Conservation (phyloP, 208 protist genomes). For the Leishmania turanica region DNA sequence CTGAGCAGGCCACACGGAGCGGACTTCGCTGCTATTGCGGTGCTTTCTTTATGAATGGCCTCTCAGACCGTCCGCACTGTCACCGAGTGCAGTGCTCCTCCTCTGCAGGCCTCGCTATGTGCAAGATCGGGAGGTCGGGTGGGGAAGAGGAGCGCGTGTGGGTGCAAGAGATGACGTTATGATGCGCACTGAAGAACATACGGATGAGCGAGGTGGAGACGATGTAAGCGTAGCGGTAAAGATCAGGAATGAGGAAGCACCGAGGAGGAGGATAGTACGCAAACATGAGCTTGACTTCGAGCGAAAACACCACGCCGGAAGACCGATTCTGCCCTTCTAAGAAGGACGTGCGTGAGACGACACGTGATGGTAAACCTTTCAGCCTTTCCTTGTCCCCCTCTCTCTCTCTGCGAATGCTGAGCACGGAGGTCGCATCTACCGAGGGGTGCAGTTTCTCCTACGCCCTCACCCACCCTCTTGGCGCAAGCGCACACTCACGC, state of each 20-base stretch:
- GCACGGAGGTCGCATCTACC: not conserved
- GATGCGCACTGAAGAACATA: not conserved
- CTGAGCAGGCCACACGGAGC: not conserved
- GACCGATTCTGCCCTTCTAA: not conserved
- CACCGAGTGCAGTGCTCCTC: not conserved
- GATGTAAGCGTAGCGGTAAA: not conserved
- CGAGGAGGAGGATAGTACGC: not conserved
- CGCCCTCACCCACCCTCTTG: not conserved
- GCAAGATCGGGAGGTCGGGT: not conserved
- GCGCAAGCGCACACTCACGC: not conserved
- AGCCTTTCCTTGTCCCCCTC: not conserved
- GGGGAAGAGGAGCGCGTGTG: not conserved
- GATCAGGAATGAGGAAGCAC: not conserved
- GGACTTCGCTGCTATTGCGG: not conserved
- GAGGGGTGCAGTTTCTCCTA: not conserved
- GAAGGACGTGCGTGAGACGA: not conserved
- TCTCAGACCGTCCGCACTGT: not conserved
- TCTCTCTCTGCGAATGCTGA: not conserved
- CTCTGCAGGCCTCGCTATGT: not conserved
- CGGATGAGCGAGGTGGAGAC: not conserved
- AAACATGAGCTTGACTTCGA: not conserved
- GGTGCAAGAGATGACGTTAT: not conserved
- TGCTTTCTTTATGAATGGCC: not conserved
- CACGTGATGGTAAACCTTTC: not conserved
- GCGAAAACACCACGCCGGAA: not conserved